Evolutionary conservation across 139 green algal genomes (phyloP).

Genomic region (Eudorina sp.): DNA sequence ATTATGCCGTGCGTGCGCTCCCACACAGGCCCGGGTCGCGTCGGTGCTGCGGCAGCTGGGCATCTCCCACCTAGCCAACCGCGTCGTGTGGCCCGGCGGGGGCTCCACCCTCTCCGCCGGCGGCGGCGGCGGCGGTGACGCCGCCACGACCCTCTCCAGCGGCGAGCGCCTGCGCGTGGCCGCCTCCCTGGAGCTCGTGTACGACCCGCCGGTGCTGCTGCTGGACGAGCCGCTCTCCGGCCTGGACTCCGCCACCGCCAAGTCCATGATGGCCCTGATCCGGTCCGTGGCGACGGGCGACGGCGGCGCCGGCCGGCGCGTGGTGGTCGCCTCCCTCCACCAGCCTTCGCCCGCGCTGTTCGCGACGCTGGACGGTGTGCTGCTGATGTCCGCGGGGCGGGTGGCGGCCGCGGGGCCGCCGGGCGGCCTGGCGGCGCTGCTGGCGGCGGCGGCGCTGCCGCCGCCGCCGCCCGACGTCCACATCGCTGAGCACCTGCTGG

Average conservation of each 20-base stretch:
- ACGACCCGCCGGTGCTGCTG: slow-evolving; percentile 65
- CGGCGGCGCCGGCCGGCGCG: slow-evolving; percentile 50
- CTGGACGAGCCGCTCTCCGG: slow-evolving; percentile 74
- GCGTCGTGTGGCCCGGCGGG: slow-evolving; percentile 19
- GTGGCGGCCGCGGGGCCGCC: slow-evolving; percentile 71
- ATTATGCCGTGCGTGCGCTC: no score
- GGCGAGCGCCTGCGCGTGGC: slow-evolving; percentile 80
- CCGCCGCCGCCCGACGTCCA: slow-evolving; percentile 40
- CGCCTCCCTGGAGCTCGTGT: slow-evolving; percentile 87
- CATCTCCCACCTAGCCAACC: slow-evolving; percentile 41
- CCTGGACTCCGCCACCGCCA: slow-evolving; percentile 40
- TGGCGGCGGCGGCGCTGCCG: slow-evolving; percentile 53
- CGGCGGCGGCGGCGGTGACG: slow-evolving; percentile 32
- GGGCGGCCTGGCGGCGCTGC: slow-evolving; percentile 42
- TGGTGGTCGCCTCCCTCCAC: slow-evolving; percentile 86
- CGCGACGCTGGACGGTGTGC: slow-evolving; percentile 40
- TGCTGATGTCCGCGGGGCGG: slow-evolving; percentile 76
- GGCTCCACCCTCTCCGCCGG: background rate
- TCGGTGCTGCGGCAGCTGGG: slow-evolving; percentile 43
- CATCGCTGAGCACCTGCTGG: slow-evolving; percentile 69
- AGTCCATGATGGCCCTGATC: slow-evolving; percentile 14
- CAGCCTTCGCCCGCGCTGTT: slow-evolving; percentile 85
- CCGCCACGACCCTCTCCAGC: slow-evolving; percentile 51
- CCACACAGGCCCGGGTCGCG: background rate
- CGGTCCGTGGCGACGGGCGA: slow-evolving; percentile 49